Conservation (phyloP, 108 stramenopile species). For the Schizochytrium sp. region DNA sequence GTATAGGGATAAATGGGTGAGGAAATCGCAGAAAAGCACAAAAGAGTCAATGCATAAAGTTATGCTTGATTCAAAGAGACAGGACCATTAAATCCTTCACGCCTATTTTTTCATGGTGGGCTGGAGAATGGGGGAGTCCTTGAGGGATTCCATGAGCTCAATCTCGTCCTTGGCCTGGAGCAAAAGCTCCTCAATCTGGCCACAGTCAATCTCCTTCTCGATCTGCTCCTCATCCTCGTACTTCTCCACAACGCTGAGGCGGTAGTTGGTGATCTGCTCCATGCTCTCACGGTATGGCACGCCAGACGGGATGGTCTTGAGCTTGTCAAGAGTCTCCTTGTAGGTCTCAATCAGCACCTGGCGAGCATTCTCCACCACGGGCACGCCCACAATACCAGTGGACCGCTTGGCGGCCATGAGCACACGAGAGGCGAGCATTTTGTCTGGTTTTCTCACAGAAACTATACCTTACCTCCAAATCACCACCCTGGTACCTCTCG, state of each 20-base stretch:
- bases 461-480: too few species aligned
- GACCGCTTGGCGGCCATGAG: constrained; percentile 69
- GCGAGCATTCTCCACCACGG: constrained; percentile 72
- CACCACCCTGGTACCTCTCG: too few species aligned
- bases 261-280: constrained; percentile 67
- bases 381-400: constrained; percentile 72
- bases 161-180: constrained; percentile 69
- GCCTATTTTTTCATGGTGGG: background rate
- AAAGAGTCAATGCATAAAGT: too few species aligned
- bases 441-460: background rate
- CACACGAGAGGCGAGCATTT: constrained; percentile 65
- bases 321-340: constrained; percentile 65
- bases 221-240: constrained; percentile 69
- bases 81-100: background rate
- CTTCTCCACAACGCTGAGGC: constrained; percentile 69
- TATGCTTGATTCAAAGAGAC: too few species aligned
- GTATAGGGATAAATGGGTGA: too few species aligned
- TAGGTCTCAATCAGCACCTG: constrained; percentile 67
- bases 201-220: constrained; percentile 73
- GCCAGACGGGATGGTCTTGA: constrained; percentile 68
- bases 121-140: constrained; percentile 4
- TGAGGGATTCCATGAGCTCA: constrained; percentile 67
- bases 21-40: too few species aligned
- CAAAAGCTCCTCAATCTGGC: constrained; percentile 75
- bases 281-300: constrained; percentile 69